Conservation (phyloP, 805 yeast species). For the Lipomyces yamanashiensis region DNA sequence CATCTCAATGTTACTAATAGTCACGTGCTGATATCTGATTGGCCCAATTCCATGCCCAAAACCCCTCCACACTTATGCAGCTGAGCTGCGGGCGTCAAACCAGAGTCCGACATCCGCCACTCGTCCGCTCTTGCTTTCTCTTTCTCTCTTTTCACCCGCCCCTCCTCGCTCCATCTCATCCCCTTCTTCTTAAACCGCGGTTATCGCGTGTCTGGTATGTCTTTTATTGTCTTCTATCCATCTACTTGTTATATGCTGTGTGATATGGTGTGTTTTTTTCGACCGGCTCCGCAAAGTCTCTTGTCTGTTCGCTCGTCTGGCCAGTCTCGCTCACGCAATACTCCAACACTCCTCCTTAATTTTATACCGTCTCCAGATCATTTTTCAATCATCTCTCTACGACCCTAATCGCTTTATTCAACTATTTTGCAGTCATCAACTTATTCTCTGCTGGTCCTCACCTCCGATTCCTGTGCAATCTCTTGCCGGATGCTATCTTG, state of each 20-base stretch:
- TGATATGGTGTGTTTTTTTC: background rate
- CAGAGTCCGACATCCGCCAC: constrained; percentile 1
- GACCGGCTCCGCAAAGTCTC: background rate
- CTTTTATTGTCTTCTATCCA: background rate
- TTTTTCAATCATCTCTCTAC: too few relatives aligned
- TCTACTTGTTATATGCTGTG: background rate
- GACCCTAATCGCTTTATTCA: too few relatives aligned
- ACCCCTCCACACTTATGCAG: background rate
- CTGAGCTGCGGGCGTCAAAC: background rate
- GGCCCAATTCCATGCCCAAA: constrained; percentile 3
- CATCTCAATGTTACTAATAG: background rate
- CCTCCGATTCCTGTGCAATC: too few relatives aligned
- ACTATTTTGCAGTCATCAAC: too few relatives aligned
- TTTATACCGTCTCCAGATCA: too few relatives aligned
- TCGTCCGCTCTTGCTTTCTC: constrained; percentile 5
- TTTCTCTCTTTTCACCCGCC: background rate
- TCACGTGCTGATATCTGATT: constrained; percentile 1
- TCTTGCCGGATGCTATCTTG: too few relatives aligned
- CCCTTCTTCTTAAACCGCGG: constrained; percentile 3
- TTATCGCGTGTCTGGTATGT: constrained; percentile 13
- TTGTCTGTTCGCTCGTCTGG: background rate
- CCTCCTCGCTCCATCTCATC: background rate
- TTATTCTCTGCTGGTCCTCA: too few relatives aligned
- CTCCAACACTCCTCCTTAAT: too few relatives aligned
- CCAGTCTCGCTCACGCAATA: too few relatives aligned